Base-by-base conservation (phyloP, 139 green algal genomes). In the Astrephomene gubernaculifera region DNA sequence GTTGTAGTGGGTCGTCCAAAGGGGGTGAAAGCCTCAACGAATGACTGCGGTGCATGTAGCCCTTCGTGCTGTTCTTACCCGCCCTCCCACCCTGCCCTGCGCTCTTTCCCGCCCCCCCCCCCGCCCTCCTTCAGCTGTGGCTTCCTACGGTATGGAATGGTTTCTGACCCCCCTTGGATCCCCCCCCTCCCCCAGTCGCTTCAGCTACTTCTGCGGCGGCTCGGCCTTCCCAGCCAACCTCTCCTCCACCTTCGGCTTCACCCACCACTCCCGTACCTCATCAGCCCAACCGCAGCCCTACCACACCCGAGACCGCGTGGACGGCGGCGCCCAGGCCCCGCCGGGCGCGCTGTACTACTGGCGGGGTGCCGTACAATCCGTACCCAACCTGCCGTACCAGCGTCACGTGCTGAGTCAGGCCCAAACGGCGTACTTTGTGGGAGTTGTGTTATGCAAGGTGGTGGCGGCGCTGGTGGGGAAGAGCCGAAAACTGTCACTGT, bases 381-480 rank as follows among this genome's bases (percentile, higher is more conserved):
- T 82, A 45, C 92, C 93, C 69, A 96, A 97, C 88, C 57, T 87
- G 43, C 64, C 86, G 38, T 93, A 94, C 79, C 93, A 97, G 81
- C 31, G 43, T 10, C 86, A 86, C 68, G 89, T 91, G 60, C 89
- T 97, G 61, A 33, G 36, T 12, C 92, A 93, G 73, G 94, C 80
- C 3, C 94, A 97, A 87, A 92, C 89, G 21, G 92, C 94, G 31
- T 97, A 97, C 89, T 97, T 97, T 71, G 84, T 94, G 35, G 87
- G 82, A 0, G 91, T 96, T 61, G 89, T 97, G 43, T 60, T 82
- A 61, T 78, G 69, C 82, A 74, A 92, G 89, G 76, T 89, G 87
- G 79, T 83, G 12, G 94, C 96, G 75, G 86, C 96, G 54, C 72
- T 97, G 4, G 90, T 97, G 44, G 90, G 79, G 90, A 97, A 97